Evolutionary conservation across 208 protist genomes (phyloP).

Genomic region (Herpetomonas samuelpessoai): DNA sequence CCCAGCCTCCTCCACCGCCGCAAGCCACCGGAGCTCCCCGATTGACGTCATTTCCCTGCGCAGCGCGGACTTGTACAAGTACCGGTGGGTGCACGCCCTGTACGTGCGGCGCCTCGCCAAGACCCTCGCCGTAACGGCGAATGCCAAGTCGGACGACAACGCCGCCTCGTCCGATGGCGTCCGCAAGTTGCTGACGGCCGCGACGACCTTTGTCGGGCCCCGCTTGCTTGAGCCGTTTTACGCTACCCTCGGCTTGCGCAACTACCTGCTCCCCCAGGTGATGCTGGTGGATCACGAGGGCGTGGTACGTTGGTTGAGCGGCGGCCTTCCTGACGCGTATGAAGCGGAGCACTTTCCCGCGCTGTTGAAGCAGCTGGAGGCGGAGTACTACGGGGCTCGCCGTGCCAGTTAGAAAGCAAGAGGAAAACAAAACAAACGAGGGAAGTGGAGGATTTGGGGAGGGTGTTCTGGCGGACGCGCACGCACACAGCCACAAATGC

Average conservation of each 20-base stretch:
- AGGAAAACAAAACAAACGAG: slow-evolving; percentile 9
- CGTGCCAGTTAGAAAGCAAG: slow-evolving; percentile 8
- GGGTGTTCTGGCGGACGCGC: no score
- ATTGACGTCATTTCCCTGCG: slow-evolving; percentile 82
- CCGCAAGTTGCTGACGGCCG: slow-evolving; percentile 37
- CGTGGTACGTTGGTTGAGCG: slow-evolving; percentile 74
- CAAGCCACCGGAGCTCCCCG: slow-evolving; percentile 24
- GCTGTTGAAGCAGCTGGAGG: slow-evolving; percentile 68
- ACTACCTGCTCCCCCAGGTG: slow-evolving; percentile 79
- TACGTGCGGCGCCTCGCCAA: slow-evolving; percentile 71
- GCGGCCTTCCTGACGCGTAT: slow-evolving; percentile 73
- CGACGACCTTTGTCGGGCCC: slow-evolving; percentile 77
- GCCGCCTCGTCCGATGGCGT: slow-evolving; percentile 8
- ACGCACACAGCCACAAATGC: no score
- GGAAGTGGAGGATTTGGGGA: no score
- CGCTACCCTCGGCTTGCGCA: slow-evolving; percentile 57
- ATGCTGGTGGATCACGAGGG: slow-evolving; percentile 86
- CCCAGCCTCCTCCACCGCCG: background rate
- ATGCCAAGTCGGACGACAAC: slow-evolving; percentile 5
- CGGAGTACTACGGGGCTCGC: slow-evolving; percentile 58
- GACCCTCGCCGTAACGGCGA: slow-evolving; percentile 23
- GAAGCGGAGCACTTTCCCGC: slow-evolving; percentile 58
- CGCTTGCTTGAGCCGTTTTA: slow-evolving; percentile 76
- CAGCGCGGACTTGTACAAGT: slow-evolving; percentile 80
- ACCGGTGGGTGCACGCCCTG: slow-evolving; percentile 72